phyloP scores from a whole-genome alignment of 345 rosid species.

The Streptanthus diversifolius region DNA sequence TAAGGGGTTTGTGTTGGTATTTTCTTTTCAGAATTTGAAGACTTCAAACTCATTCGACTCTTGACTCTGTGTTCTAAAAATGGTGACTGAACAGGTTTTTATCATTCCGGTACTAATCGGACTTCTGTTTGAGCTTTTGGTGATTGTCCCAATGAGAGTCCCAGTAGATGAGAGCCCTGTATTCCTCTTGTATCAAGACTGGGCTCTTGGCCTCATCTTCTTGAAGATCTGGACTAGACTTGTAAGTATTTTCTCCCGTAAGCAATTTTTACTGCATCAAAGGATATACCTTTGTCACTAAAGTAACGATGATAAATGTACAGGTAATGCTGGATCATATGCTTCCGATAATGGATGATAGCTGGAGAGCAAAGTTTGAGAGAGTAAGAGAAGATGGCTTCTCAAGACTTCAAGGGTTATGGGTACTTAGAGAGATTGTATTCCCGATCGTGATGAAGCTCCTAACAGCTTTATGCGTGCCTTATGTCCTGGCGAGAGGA shows the following conservation, averaged over 20 bases:
- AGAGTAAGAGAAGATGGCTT: conserved; percentile 95
- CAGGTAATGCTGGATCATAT: conserved; percentile 98
- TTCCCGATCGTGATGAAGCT: conserved; percentile 91
- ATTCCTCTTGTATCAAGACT: conserved; percentile 95
- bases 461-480: conserved; percentile 90
- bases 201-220: conserved; percentile 97
- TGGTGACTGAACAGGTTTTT: conserved; percentile 54
- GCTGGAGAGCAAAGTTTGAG: conserved; percentile 88
- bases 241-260: conserved; percentile 38
- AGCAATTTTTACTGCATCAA: background rate
- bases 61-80: background rate
- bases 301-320: background rate
- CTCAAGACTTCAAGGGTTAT: conserved; percentile 85
- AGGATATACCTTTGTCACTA: background rate
- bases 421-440: conserved; percentile 91
- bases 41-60: background rate
- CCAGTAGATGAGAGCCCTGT: conserved; percentile 99
- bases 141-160: conserved; percentile 98
- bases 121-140: conserved; percentile 93
- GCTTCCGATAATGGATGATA: conserved; percentile 94
- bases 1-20: conserved; percentile 28
- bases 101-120: conserved; percentile 94
- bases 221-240: conserved; percentile 98
- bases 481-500: conserved; percentile 88
- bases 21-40: background rate